phyloP scores from a whole-genome alignment of 2,329 filamentous ascomycete species.

The Sarocladiaceae sp. region DNA sequence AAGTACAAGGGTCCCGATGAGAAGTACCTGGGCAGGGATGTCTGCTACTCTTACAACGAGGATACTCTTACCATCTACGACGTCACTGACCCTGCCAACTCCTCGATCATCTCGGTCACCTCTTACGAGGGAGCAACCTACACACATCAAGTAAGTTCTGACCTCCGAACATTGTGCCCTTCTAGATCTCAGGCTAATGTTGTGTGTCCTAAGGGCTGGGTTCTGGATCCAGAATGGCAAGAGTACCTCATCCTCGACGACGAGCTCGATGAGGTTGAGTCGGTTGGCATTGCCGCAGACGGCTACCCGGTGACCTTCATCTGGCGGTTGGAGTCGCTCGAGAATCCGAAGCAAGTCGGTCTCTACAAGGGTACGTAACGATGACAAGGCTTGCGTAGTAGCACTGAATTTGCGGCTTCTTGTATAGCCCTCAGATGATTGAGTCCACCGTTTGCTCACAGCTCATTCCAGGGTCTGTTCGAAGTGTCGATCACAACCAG shows the following conservation, averaged over 20 bases:
- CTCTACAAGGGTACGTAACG: no score
- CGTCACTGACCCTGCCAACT: conserved; percentile 38
- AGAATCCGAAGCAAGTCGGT: conserved; percentile 21
- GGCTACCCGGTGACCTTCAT: conserved; percentile 41
- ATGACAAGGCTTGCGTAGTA: no score
- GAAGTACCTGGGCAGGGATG: conserved; percentile 30
- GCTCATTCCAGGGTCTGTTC: no score
- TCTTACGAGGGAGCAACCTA: conserved; percentile 47
- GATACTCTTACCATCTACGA: conserved; percentile 41
- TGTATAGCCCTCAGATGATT: no score
- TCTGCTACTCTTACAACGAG: conserved; percentile 24
- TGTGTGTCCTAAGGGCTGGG: no score
- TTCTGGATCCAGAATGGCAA: conserved; percentile 38
- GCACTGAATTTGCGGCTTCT: no score
- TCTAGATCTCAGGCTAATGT: no score
- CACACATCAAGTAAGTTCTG: no score
- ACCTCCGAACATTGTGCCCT: no score
- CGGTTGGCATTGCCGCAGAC: conserved; percentile 22
- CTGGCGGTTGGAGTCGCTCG: conserved; percentile 37
- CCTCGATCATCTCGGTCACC: conserved; percentile 43
- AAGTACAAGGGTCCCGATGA: conserved; percentile 43
- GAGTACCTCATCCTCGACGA: conserved; percentile 40
- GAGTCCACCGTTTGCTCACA: no score
- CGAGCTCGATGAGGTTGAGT: conserved; percentile 37
- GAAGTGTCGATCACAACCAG: conserved; percentile 41